Conservation (phyloP, 768 basidiomycete genomes). For the Pulveroboletus frians region DNA sequence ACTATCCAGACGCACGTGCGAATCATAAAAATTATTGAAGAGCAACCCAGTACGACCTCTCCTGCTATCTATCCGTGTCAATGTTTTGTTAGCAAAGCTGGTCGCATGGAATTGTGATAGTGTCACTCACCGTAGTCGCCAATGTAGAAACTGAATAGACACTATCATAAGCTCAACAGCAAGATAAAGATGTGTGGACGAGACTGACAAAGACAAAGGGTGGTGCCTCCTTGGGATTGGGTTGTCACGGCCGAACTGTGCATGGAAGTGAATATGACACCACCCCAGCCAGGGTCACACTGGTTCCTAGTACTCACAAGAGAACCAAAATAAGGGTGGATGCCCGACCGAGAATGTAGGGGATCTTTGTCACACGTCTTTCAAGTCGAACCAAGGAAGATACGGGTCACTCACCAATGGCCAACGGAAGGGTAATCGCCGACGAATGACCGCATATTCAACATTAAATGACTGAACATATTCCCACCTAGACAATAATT, state of each 20-base stretch:
- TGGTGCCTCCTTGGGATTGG: neutral
- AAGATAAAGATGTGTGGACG: neutral
- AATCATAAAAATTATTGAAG: conserved; percentile 21
- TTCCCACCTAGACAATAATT: conserved; percentile 16
- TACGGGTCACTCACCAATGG: conserved; percentile 15
- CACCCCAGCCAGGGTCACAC: neutral
- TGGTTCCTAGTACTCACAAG: conserved; percentile 4
- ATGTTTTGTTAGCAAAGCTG: neutral
- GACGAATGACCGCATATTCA: conserved; percentile 14
- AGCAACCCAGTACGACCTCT: conserved; percentile 11
- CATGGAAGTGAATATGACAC: neutral
- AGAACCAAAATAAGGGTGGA: conserved; percentile 7
- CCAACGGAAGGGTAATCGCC: conserved; percentile 13
- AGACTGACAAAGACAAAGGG: conserved; percentile 15
- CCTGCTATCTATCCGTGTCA: neutral
- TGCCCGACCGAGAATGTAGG: conserved; percentile 19
- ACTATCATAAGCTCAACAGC: neutral
- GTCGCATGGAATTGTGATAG: too few species aligned
- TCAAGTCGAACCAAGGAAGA: neutral
- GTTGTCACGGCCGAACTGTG: conserved; percentile 2
- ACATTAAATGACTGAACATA: conserved; percentile 14
- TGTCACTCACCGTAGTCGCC: conserved; percentile 4
- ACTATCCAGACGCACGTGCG: conserved; percentile 17
- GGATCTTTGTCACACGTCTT: conserved; percentile 9
- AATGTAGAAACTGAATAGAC: conserved; percentile 1